Base-by-base conservation (phyloP, 108 stramenopile genomes). In the Cyclotella sp. region DNA sequence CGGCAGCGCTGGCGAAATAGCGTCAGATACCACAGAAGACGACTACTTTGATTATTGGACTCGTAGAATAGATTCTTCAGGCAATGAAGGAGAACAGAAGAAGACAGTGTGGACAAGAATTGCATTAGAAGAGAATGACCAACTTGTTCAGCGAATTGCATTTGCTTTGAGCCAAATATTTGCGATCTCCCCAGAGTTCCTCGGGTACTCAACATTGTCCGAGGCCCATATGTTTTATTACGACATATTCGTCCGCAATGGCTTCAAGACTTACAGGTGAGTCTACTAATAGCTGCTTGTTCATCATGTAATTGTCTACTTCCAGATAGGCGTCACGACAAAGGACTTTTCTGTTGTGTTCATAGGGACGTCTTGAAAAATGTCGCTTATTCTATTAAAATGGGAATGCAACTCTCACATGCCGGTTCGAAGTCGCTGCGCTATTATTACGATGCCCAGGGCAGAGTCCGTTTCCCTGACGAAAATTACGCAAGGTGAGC, bases 171-270 rank as follows among this genome's bases (percentile, higher is more conserved):
- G 63, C 64, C 81, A 84, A 46, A 78, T 84, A 27, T 59, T 78
- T 43, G 73, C 77, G 13, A 75, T 84, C 18, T 42, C 46, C 8
- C 59, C 60, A 42, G 59, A 45, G 22, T 60, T 49, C 39, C 46
- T 83, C 8, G 47, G n/a, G 15, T 44, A 47, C 26, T 24, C 52
- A 10, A 46, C 39, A 12, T 41, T 76, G 11, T 76, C 76, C 28
- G 89, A 91, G 51, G 49, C 64, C 3, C 84, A 78, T 57, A 15
- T 79, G 30, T 59, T 52, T 3, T 90, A 77, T 63, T 90, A 89
- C 55, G 89, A 93, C 63, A 88, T 92, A 54, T 92, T 90, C 82
- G 85, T 89, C 19, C 69, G 59, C 14, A 59, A 84, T 62, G 78
- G 73, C 9, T 73, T 68, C 9, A 75, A 68, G 16, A 79, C 70